Evolutionary conservation across 1,284 basidiomycete genomes (phyloP), one percentile per base, ranked within the genome.

Genomic region (Cutaneotrichosporon sp.): DNA sequence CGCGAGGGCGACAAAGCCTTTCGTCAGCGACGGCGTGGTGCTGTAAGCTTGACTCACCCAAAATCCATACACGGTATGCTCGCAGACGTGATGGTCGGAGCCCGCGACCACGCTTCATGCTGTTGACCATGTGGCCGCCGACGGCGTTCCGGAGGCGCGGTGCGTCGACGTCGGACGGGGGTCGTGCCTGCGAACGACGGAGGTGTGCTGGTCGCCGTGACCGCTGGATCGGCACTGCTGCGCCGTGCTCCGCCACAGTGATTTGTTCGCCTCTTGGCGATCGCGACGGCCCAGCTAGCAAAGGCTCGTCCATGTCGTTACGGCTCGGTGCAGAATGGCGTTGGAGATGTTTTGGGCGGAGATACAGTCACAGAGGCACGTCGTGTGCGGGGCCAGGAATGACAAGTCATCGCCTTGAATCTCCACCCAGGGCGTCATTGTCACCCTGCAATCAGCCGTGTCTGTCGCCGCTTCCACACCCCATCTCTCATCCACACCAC

Each of bases 61-160:
- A 48, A 1, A 48, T n/a, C 39, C 46, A 53, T 2, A 20, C n/a
- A 4, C 54, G 45, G 8, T 36, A 45, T 4, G 35, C n/a, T 26
- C 17, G 13, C 38, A 10, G 20, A 20, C 14, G 21, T 13, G 10
- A 18, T 8, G 21, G n/a, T 37, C 30, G 38, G 14, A 61, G 42
- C 4, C 60, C 63, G 23, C 61, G 40, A 4, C 59, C 62, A 26
- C 61, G 47, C 50, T 70, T 70, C 65, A 70, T 70, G 51, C 61
- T 64, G 33, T 52, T 47, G 12, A 67, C 68, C 13, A 70, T 42
- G 44, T 54, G 49, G 0, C 68, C 68, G 14, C 66, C 66, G 7
- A 69, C 59, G 8, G 53, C 56, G 26, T 52, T 9, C 8, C 48
- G 49, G 3, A 50, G 42, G 13, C 18, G 52, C 17, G 38, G 35